phyloP scores from a whole-genome alignment of 2,329 filamentous ascomycete genomes.

The Geosmithia flava region DNA sequence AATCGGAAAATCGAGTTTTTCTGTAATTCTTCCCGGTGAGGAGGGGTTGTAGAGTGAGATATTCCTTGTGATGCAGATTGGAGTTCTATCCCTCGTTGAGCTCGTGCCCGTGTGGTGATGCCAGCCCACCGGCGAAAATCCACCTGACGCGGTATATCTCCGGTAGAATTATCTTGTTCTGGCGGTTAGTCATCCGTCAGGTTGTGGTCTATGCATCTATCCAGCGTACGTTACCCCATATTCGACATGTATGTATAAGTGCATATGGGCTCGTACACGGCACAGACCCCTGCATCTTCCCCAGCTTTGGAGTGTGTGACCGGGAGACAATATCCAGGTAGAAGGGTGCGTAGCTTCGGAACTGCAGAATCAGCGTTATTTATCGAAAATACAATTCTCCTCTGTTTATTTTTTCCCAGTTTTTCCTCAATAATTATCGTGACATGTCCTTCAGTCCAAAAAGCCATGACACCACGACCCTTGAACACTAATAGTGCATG shows the following conservation, averaged over 20 bases:
- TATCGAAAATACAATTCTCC: too few relatives aligned
- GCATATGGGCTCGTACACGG: background rate
- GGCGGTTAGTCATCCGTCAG: background rate
- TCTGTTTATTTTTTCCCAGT: too few relatives aligned
- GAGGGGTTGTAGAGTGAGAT: too few relatives aligned
- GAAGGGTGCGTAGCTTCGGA: background rate
- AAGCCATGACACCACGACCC: conserved; percentile 15
- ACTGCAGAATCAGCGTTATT: too few relatives aligned
- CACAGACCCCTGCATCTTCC: background rate
- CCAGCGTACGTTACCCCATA: conserved; percentile 1
- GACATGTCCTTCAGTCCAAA: background rate
- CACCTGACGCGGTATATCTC: background rate
- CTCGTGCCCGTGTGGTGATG: background rate
- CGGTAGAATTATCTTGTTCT: background rate
- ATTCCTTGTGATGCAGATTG: too few relatives aligned
- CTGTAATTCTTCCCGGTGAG: background rate
- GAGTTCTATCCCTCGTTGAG: background rate
- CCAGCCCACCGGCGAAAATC: background rate
- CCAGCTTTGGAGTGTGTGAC: background rate
- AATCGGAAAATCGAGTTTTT: too few relatives aligned
- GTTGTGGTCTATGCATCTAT: background rate
- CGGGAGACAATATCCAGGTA: background rate
- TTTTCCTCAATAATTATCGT: background rate
- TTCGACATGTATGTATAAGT: background rate
- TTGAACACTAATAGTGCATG: background rate